Base-by-base conservation (phyloP, 2,329 filamentous ascomycete genomes). In the Mycosphaerella arachidis region DNA sequence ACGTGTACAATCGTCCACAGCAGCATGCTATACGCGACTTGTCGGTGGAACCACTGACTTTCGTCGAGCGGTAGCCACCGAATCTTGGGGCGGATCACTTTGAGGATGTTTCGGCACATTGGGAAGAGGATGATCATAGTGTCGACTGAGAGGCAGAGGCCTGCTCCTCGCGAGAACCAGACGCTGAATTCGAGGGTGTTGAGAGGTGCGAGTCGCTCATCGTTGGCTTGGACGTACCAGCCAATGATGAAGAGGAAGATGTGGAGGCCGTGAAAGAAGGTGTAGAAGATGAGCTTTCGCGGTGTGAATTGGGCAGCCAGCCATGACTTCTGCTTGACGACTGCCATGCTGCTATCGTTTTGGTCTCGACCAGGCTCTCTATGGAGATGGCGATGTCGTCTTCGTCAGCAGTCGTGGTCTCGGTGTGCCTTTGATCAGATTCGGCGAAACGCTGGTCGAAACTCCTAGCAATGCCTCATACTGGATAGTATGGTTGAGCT, bases 101-200 rank as follows among this genome's bases (percentile, higher is more conserved):
- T 86, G 72, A 99, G 84, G 33, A 97, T 79, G 61, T 93, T 97
- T 67, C 94, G 84, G 80, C 93, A 99, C 81, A 99, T 96, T 6
- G 94, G 94, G 61, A 99, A 81, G 30, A 99, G 78, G 70, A 99
- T 96, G 66, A 97, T 81, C 71, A 91, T 88, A 58, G 86, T 86
- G 77, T 99, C 92, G 57, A 96, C 84, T 1, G 87, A 88, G 61
- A 99, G 81, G 6, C 90, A 89, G 45, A 99, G 78, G 69, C 92
- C 94, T 56, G 94, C 93, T 73, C 93, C 94, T 81, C 94, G 86
- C 30, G 94, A 97, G 60, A 97, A 85, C 93, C 93, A 99, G 58
- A 99, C 94, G 3, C 93, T 97, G 77, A 84, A 97, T 57, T 82
- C 82, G 53, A 99, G 84, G 0, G 79, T 84, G 76, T 99, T 99